These are phyloP conservation scores for Phytophthora foliorum DNA, from an alignment of 352 stramenopile genomes.

Conservation along the genomic window DNA sequence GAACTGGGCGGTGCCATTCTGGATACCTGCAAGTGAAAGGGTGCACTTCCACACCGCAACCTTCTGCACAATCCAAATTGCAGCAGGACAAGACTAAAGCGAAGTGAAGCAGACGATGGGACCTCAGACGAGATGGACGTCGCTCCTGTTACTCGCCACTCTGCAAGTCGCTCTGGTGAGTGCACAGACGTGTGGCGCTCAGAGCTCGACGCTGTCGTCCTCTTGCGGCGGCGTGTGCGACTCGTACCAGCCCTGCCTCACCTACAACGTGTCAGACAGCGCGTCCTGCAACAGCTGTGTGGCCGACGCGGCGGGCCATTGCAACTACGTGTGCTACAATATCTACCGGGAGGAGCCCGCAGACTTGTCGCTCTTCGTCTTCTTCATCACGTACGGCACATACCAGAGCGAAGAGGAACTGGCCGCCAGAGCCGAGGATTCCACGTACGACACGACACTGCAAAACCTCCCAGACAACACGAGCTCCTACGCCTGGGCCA, in stretches of 20 bases:
- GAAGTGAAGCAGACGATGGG: slow-evolving; percentile 4
- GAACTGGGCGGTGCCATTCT: neutral
- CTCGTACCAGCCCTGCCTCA: slow-evolving; percentile 27
- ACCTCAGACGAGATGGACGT: slow-evolving; percentile 5
- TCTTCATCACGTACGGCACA: slow-evolving; percentile 35
- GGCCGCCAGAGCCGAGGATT: slow-evolving; percentile 22
- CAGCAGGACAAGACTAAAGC: neutral
- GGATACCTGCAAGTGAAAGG: slow-evolving; percentile 1
- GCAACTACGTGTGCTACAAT: slow-evolving; percentile 34
- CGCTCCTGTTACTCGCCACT: slow-evolving; percentile 12
- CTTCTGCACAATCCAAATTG: slow-evolving; percentile 15
- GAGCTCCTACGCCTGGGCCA: slow-evolving; percentile 32
- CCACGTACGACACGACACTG: slow-evolving; percentile 16
- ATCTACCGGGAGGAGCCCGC: slow-evolving; percentile 16
- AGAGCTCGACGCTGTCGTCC: slow-evolving; percentile 30
- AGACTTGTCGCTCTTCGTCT: slow-evolving; percentile 23
- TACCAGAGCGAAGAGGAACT: slow-evolving; percentile 40
- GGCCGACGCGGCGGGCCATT: slow-evolving; percentile 11
- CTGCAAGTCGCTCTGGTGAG: slow-evolving; percentile 10
- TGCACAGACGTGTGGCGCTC: slow-evolving; percentile 23
- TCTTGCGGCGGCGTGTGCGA: slow-evolving; percentile 27
- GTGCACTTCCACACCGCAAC: neutral
- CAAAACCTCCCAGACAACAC: slow-evolving; percentile 29
- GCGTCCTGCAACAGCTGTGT: slow-evolving; percentile 25
- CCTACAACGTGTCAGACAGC: slow-evolving; percentile 34